Conservation (phyloP, 2,329 filamentous ascomycete species). For the Anthostomella pinea region DNA sequence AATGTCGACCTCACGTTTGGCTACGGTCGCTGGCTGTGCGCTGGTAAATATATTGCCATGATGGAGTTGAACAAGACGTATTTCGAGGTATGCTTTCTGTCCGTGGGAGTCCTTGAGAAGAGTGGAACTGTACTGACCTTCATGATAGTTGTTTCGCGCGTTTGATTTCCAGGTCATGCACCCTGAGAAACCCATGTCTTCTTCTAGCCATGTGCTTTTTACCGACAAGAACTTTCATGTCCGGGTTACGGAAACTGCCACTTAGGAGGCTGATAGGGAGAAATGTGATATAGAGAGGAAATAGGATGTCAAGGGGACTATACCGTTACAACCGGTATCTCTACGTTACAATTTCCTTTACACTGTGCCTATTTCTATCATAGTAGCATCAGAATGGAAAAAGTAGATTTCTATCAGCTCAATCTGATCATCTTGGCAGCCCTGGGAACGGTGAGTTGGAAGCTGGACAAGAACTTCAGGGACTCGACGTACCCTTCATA, state of each 20-base stretch:
- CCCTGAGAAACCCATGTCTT: neutral
- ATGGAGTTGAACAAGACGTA: constrained; percentile 11
- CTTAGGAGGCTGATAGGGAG: no score
- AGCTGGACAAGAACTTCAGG: no score
- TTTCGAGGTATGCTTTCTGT: constrained; percentile 9
- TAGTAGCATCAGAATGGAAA: no score
- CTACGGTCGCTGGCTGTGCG: constrained; percentile 10
- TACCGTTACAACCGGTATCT: no score
- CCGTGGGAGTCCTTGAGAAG: neutral
- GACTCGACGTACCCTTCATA: no score
- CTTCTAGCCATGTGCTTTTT: neutral
- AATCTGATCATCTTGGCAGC: no score
- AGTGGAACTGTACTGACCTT: neutral
- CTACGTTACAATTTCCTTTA: no score
- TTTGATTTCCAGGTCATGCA: constrained; percentile 3
- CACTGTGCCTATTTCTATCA: no score
- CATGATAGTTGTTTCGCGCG: neutral
- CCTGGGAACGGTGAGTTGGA: no score
- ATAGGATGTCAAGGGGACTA: no score
- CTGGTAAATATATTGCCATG: constrained; percentile 9
- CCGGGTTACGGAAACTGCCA: constrained; percentile 1
- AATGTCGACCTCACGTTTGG: constrained; percentile 12
- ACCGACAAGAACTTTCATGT: neutral
- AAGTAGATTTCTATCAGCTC: no score
- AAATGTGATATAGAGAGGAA: no score